Evolutionary conservation across 192 early-diverging fungal genomes (phyloP).

Genomic region (Entomortierella parvispora): DNA sequence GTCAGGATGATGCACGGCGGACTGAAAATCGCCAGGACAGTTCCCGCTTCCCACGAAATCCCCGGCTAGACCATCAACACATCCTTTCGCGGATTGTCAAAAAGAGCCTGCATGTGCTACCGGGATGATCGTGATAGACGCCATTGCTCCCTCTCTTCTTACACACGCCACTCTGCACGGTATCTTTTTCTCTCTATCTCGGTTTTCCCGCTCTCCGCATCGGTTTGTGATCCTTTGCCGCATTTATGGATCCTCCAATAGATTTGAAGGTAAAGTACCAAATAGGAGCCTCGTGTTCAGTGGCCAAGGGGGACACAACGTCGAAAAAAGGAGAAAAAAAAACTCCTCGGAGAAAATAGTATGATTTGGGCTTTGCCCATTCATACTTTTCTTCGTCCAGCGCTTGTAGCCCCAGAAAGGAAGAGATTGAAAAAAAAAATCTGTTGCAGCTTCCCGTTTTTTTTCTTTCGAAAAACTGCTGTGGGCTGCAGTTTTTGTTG

Average conservation of each 20-base stretch:
- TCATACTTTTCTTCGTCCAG: not conserved
- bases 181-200: not conserved
- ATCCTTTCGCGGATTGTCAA: too few species aligned
- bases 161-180: too few species aligned
- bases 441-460: not conserved
- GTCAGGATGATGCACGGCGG: too few species aligned
- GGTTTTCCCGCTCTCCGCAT: not conserved
- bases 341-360: conserved; percentile 18
- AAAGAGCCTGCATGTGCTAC: too few species aligned
- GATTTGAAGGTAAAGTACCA: conserved; percentile 17
- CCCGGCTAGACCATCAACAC: too few species aligned
- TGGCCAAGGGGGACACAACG: too few species aligned
- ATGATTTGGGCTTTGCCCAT: not conserved
- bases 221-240: not conserved
- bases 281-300: not conserved
- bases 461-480: too few species aligned
- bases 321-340: conserved; percentile 5
- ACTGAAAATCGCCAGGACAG: too few species aligned
- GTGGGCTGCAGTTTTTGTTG: too few species aligned
- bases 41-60: too few species aligned
- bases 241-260: not conserved
- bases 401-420: not conserved
- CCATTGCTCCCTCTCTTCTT: too few species aligned
- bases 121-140: too few species aligned
- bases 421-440: not conserved